Evolutionary conservation across 1,284 basidiomycete species (phyloP).

Genomic region (Moniliella sp.): DNA sequence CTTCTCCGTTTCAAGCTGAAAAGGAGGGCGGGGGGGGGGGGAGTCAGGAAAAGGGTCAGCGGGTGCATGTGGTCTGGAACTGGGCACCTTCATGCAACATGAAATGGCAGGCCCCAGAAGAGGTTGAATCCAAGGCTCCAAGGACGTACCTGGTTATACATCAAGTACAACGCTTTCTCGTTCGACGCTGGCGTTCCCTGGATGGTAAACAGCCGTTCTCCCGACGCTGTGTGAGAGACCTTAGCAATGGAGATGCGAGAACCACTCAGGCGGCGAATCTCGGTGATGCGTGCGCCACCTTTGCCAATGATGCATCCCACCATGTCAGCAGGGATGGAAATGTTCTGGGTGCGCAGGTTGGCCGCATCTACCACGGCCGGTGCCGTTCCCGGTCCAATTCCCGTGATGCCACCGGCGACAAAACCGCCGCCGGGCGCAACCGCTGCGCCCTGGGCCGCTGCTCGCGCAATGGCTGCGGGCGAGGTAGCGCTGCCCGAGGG

Average conservation of each 20-base stretch:
- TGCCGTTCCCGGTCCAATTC: slow-evolving; percentile 20
- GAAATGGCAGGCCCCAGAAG: too few species aligned
- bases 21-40: too few species aligned
- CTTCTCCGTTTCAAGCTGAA: slow-evolving; percentile 24
- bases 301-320: slow-evolving; percentile 62
- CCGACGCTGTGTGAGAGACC: slow-evolving; percentile 88
- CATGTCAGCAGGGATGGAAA: slow-evolving; percentile 75
- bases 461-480: too few species aligned
- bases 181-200: slow-evolving; percentile 63
- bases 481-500: too few species aligned
- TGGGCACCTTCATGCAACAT: not conserved
- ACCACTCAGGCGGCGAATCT: slow-evolving; percentile 84
- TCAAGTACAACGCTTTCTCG: slow-evolving; percentile 56
- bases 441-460: slow-evolving; percentile 16
- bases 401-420: slow-evolving; percentile 18
- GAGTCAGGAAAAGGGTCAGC: not conserved
- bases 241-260: slow-evolving; percentile 95
- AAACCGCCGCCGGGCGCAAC: slow-evolving; percentile 22
- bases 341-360: slow-evolving; percentile 89
- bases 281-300: slow-evolving; percentile 89
- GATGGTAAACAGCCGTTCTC: slow-evolving; percentile 98
- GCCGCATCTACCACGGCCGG: slow-evolving; percentile 35
- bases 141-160: slow-evolving; percentile 56
- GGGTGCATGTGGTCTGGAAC: not conserved
- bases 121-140: too few species aligned